Percentiles rank a stretch among this genome's conserved stretches.
phyloP scores from a whole-genome alignment of 2,329 filamentous ascomycete species.

The Cordyceps cateniannulata region DNA sequence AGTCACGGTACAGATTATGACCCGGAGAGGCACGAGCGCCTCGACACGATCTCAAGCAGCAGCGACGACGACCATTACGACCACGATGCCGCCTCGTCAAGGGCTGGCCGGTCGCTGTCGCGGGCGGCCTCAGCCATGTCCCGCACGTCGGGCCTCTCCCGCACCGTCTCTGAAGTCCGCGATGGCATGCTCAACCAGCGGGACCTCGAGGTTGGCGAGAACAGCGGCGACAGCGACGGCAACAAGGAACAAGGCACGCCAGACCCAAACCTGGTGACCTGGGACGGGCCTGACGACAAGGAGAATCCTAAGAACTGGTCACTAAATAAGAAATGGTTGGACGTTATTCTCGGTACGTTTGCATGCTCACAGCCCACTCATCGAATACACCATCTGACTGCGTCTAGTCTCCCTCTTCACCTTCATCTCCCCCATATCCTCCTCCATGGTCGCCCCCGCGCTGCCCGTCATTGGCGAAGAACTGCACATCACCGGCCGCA shows the following conservation, averaged over 20 bases:
- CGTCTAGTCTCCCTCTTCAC: conserved; percentile 44
- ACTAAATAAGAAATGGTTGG: conserved; percentile 48
- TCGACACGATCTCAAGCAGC: background rate
- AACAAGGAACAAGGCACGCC: conserved; percentile 14
- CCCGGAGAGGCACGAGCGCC: conserved; percentile 6
- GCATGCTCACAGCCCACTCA: background rate
- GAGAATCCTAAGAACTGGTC: conserved; percentile 51
- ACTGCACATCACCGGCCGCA: conserved; percentile 40
- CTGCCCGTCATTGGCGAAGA: conserved; percentile 46
- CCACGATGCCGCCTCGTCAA: background rate
- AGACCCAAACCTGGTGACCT: conserved; percentile 36
- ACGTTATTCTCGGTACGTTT: conserved; percentile 34
- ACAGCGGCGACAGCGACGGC: conserved; percentile 15
- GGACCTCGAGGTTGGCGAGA: conserved; percentile 29
- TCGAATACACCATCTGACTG: background rate
- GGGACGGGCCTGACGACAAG: conserved; percentile 47
- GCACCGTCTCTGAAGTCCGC: conserved; percentile 31
- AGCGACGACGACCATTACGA: background rate
- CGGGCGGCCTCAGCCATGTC: background rate
- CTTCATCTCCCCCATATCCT: conserved; percentile 54
- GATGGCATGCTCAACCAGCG: conserved; percentile 33
- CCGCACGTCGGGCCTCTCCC: conserved; percentile 20
- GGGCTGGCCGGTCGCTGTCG: background rate
- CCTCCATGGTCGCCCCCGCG: conserved; percentile 49
- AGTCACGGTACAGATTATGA: background rate